Conservation (phyloP, 2,329 filamentous ascomycete genomes). For the Xylariaceae sp. region DNA sequence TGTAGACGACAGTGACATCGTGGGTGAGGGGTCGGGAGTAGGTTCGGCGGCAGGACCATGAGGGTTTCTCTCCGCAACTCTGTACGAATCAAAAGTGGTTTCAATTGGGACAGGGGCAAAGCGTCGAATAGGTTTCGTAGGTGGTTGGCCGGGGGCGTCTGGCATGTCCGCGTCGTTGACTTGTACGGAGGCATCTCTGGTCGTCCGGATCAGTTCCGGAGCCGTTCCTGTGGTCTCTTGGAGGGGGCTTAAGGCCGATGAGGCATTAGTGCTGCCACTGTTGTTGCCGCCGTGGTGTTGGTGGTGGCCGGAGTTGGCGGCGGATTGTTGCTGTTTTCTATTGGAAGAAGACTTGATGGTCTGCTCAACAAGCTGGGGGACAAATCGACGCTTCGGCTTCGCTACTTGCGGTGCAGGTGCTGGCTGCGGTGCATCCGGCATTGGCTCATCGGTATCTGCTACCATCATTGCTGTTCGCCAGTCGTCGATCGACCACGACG, state of each 20-base stretch:
- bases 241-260: background rate
- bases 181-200: conserved; percentile 40
- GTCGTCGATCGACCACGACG: too few species aligned
- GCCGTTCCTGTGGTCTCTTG: background rate
- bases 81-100: conserved; percentile 68
- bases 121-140: conserved; percentile 48
- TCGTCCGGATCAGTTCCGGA: conserved; percentile 30
- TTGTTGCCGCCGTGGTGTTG: conserved; percentile 15
- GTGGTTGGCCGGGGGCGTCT: conserved; percentile 30
- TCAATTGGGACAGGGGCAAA: conserved; percentile 76
- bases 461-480: conserved; percentile 30
- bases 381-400: conserved; percentile 42
- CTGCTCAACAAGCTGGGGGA: conserved; percentile 44
- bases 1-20: conserved; percentile 51
- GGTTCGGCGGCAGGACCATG: conserved; percentile 63
- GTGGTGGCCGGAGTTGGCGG: background rate
- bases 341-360: conserved; percentile 38
- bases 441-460: conserved; percentile 35
- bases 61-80: conserved; percentile 48
- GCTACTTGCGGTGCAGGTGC: conserved; percentile 26
- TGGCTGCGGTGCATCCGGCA: conserved; percentile 33
- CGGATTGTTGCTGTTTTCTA: conserved; percentile 20
- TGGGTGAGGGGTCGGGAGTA: conserved; percentile 60
- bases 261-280: conserved; percentile 13
- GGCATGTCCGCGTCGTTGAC: conserved; percentile 37